Evolutionary conservation across 2,329 filamentous ascomycete species (phyloP).

Genomic region (Emmonsiellopsis sp.): DNA sequence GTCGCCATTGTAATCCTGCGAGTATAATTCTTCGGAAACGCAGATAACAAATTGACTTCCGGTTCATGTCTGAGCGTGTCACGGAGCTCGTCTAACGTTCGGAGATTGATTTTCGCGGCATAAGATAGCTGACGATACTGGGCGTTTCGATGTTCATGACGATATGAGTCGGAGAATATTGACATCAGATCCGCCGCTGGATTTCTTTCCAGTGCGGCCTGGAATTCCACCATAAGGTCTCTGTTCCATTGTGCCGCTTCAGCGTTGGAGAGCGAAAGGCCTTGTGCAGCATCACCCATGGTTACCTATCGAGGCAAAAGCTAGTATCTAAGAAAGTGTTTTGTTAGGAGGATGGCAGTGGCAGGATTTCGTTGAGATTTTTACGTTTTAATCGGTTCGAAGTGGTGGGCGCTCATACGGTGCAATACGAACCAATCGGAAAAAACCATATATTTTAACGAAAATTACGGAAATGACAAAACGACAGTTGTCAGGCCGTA

Average conservation of each 20-base stretch:
- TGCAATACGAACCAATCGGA: no score
- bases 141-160: slow-evolving; percentile 10
- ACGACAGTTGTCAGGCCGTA: no score
- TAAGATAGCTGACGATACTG: slow-evolving; percentile 11
- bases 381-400: no score
- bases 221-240: slow-evolving; percentile 15
- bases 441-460: no score
- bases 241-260: slow-evolving; percentile 17
- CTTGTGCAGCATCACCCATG: background rate
- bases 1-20: slow-evolving; percentile 15
- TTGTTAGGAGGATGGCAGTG: no score
- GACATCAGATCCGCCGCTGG: slow-evolving; percentile 17
- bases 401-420: no score
- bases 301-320: background rate
- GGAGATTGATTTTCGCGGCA: slow-evolving; percentile 13
- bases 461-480: no score
- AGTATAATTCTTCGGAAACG: slow-evolving; percentile 15
- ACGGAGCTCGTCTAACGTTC: slow-evolving; percentile 11
- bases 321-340: no score
- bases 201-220: slow-evolving; percentile 14
- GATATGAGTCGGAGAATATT: slow-evolving; percentile 15
- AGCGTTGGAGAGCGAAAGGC: slow-evolving; percentile 8
- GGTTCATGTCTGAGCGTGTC: slow-evolving; percentile 10
- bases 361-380: no score
- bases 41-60: slow-evolving; percentile 15